A percentile compares a stretch with the other conserved stretches of the same genome.
Conservation (phyloP, 2,329 filamentous ascomycete genomes). For the Hymenoscyphus scutula region DNA sequence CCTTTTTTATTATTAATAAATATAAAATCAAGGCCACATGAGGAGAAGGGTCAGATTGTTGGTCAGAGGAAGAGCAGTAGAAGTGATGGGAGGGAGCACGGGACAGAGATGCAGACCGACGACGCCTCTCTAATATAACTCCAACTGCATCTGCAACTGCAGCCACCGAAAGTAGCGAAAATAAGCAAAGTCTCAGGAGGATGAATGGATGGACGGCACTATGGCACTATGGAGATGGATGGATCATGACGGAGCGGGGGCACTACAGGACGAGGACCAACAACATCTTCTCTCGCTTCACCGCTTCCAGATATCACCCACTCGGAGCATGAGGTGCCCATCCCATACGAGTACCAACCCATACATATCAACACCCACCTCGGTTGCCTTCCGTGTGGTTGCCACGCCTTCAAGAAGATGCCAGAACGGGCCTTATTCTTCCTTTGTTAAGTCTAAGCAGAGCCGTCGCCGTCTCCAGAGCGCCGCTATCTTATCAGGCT, state of each 20-base stretch:
- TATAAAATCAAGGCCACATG: neutral
- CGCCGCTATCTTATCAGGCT: neutral
- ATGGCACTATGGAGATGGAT: too few relatives aligned
- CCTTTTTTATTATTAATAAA: too few relatives aligned
- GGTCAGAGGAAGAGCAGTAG: neutral
- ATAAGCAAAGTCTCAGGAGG: neutral
- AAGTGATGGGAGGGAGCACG: too few relatives aligned
- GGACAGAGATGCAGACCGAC: neutral
- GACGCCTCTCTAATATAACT: neutral
- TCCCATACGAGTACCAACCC: too few relatives aligned
- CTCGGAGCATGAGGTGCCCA: too few relatives aligned
- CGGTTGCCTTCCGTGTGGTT: neutral
- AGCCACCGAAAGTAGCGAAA: neutral
- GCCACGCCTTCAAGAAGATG: neutral
- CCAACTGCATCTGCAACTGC: too few relatives aligned
- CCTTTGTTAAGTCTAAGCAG: neutral
- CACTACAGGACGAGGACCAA: too few relatives aligned
- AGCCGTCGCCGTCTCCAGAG: neutral
- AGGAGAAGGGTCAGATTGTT: neutral
- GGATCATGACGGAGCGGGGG: neutral
- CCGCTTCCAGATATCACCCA: neutral
- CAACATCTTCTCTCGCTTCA: slow-evolving; percentile 1
- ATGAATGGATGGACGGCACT: too few relatives aligned
- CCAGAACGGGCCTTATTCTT: neutral
- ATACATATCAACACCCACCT: neutral